Evolutionary conservation across 768 basidiomycete species (phyloP).

Genomic region (Amanita phalloides): DNA sequence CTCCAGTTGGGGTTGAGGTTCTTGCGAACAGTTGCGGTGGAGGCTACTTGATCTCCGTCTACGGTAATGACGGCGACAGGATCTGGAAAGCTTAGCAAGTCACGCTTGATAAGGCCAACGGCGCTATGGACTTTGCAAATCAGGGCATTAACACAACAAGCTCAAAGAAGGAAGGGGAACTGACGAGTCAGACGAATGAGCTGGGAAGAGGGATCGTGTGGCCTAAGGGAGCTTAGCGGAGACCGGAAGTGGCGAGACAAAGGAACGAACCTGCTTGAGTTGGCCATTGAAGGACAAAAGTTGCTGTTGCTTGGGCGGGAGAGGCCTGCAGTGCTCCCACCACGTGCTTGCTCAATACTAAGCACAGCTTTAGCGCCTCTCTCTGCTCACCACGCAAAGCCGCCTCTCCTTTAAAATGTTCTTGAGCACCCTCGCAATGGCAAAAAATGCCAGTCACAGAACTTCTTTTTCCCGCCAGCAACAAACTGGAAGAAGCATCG

Average conservation of each 20-base stretch:
- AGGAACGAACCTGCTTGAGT: constrained; percentile 22
- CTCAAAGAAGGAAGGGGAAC: constrained; percentile 11
- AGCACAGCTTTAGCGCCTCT: constrained; percentile 1
- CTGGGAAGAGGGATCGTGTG: constrained; percentile 37
- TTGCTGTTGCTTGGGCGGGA: background rate
- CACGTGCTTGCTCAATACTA: background rate
- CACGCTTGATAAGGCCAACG: constrained; percentile 62
- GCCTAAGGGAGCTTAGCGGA: constrained; percentile 17
- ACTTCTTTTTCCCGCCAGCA: background rate
- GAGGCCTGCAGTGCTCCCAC: no score
- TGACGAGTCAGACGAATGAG: constrained; percentile 40
- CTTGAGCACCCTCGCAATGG: no score
- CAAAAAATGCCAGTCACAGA: background rate
- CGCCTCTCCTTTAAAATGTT: background rate
- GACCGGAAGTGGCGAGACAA: background rate
- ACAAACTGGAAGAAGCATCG: background rate
- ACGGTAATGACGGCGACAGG: constrained; percentile 85
- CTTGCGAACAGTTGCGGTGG: constrained; percentile 62
- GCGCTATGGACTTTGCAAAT: constrained; percentile 58
- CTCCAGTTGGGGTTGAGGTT: constrained; percentile 72
- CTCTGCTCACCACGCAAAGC: background rate
- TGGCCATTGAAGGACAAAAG: constrained; percentile 12
- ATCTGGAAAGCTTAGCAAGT: constrained; percentile 74
- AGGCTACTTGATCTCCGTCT: constrained; percentile 74
- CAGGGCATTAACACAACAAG: background rate